Percentiles rank a stretch among this genome's conserved stretches.
Evolutionary conservation across 2,329 filamentous ascomycete genomes (phyloP).

Genomic region (Beauveria sp.): DNA sequence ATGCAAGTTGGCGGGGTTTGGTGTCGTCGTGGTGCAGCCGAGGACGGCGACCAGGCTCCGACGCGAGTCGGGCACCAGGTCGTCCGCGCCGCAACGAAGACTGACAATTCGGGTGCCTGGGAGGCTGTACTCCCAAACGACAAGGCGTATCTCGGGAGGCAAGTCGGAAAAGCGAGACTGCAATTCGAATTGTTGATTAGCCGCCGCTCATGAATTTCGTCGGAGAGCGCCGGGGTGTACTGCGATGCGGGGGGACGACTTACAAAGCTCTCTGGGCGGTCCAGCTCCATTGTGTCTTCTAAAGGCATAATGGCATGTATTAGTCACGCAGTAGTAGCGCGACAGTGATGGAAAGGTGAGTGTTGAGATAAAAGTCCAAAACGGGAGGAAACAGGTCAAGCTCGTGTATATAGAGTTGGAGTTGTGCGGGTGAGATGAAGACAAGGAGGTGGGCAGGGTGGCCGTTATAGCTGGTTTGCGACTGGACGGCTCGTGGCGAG

Average conservation of each 20-base stretch:
- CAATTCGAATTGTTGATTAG: neutral
- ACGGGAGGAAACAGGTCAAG: neutral
- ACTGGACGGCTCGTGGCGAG: neutral
- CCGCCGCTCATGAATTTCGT: neutral
- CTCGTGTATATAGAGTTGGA: neutral
- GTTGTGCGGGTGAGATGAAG: neutral
- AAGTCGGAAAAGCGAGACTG: conserved; percentile 36
- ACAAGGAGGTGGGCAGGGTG: neutral
- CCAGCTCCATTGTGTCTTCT: neutral
- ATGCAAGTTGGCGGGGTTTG: conserved; percentile 37
- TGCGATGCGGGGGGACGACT: neutral
- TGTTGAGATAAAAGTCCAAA: neutral
- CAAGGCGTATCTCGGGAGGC: conserved; percentile 39
- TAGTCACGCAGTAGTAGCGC: neutral
- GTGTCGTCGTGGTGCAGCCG: conserved; percentile 34
- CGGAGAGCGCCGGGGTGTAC: neutral
- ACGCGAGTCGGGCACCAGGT: neutral
- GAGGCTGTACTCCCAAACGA: conserved; percentile 39
- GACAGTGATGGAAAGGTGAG: neutral
- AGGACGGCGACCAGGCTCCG: conserved; percentile 4
- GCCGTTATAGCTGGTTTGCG: neutral
- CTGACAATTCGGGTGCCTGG: conserved; percentile 36
- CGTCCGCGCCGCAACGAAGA: conserved; percentile 28
- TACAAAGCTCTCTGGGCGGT: neutral
- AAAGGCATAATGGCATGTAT: neutral